Evolutionary conservation across 2,329 filamentous ascomycete genomes (phyloP), one percentile per base, ranked within the genome.

Genomic region (Lachnellula hyalina): DNA sequence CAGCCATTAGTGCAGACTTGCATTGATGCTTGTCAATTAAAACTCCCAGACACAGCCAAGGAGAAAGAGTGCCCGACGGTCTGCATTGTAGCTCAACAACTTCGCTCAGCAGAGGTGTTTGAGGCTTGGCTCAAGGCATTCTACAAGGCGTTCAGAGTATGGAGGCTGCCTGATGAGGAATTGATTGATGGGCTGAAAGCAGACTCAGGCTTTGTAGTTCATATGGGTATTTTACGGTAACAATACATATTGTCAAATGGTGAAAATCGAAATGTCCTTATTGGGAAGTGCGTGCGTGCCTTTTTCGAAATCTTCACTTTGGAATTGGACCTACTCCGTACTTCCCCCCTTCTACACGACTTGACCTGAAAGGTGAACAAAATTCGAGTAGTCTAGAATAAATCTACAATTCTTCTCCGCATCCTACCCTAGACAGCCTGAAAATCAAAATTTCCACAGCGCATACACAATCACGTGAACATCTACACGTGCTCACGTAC

Each of bases 61-160:
- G 52, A 53, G 6, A 36, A 52, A 7, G 54, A 60, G 11, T 64
- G 54, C 47, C 80, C 87, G 2, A 87, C 89, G 5, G 62, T 96
- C 0, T 92, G 89, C 67, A 72, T 97, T 5, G 79, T 97, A 49
- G 93, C 89, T 23, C 93, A 97, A 74, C 93, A 97, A 71, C 80
- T 96, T 48, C 83, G 94, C 32, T 86, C 90, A 28, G 82, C 89
- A 2, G 87, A 92, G 35, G 89, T 97, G 5, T 94, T 97, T 63
- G 86, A 93, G 64, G 74, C 77, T 14, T 97, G 92, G 90, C 73
- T 96, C 48, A 76, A 75, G 58, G 80, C 81, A 51, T 92, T 96
- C 61, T 72, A 81, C 56, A 68, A 68, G 34, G 68, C 71, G 8
- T 97, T 97, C 65, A 76, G 77, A 11, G 83, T 87, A 7, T 97